Percentiles rank a stretch among this genome's conserved stretches.
Evolutionary conservation across 805 yeast species (phyloP).

Genomic region (Isabelozyma gotoi): DNA sequence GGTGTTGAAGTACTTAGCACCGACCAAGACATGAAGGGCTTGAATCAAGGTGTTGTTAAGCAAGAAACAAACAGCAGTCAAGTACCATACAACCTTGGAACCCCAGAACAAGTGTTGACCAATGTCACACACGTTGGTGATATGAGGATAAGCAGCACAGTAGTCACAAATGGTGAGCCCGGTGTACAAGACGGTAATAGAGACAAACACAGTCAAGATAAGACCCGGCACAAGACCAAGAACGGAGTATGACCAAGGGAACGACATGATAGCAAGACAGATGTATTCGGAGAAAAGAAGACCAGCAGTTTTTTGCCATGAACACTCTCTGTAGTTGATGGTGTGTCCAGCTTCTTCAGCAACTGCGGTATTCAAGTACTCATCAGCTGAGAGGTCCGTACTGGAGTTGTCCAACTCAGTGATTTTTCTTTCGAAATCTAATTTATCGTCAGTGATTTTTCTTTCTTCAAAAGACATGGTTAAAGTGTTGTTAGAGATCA

Average conservation of each 20-base stretch:
- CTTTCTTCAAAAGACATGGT: not conserved
- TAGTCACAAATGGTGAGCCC: conserved; percentile 55
- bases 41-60: conserved; percentile 57
- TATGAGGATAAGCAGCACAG: conserved; percentile 52
- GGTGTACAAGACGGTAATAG: conserved; percentile 53
- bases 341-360: conserved; percentile 14
- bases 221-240: conserved; percentile 60
- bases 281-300: conserved; percentile 59
- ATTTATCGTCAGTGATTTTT: not conserved
- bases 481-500: not conserved
- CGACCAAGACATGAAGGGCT: conserved; percentile 59
- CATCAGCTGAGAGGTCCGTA: conserved; percentile 10
- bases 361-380: conserved; percentile 8
- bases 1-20: conserved; percentile 60
- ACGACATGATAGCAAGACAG: conserved; percentile 63
- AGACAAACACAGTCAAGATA: conserved; percentile 51
- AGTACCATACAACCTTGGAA: conserved; percentile 52
- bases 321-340: conserved; percentile 51
- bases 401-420: not conserved
- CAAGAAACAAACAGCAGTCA: conserved; percentile 54
- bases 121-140: conserved; percentile 56
- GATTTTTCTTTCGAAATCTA: not conserved
- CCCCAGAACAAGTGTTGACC: conserved; percentile 58
- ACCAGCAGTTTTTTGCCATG: conserved; percentile 63
- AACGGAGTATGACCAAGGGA: conserved; percentile 64